phyloP scores from a whole-genome alignment of 768 basidiomycete genomes.

The Agrocybe praecox region DNA sequence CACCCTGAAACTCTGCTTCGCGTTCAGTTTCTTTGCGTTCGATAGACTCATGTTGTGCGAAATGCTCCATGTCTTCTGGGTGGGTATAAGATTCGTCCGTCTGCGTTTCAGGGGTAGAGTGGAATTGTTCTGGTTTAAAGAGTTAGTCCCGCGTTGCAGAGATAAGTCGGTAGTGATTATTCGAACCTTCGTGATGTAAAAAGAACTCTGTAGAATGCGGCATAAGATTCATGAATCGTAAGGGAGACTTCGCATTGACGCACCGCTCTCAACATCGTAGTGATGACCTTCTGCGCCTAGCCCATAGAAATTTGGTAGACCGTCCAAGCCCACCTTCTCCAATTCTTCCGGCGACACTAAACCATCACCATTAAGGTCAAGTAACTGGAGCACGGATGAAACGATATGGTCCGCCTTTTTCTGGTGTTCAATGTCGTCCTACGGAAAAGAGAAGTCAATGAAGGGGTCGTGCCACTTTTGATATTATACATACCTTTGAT shows the following conservation, averaged over 20 bases:
- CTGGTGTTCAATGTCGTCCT: constrained; percentile 81
- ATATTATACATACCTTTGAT: constrained; percentile 52
- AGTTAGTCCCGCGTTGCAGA: background rate
- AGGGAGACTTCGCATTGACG: constrained; percentile 21
- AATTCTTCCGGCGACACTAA: constrained; percentile 72
- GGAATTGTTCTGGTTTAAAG: constrained; percentile 70
- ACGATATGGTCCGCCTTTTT: constrained; percentile 83
- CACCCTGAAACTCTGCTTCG: constrained; percentile 84
- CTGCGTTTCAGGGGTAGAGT: constrained; percentile 96
- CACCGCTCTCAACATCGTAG: constrained; percentile 89
- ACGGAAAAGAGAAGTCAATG: background rate
- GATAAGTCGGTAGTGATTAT: background rate
- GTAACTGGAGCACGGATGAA: constrained; percentile 59
- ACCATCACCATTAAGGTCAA: constrained; percentile 82
- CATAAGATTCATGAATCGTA: background rate
- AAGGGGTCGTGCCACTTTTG: too few species aligned
- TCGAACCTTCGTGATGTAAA: constrained; percentile 92
- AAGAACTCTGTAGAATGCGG: constrained; percentile 69
- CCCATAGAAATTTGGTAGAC: constrained; percentile 80
- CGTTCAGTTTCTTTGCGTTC: constrained; percentile 83
- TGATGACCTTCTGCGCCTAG: constrained; percentile 93
- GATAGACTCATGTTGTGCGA: constrained; percentile 84
- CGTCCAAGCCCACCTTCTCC: constrained; percentile 67
- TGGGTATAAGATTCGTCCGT: constrained; percentile 94
- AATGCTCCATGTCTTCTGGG: constrained; percentile 93